Evolutionary conservation across 495 filamentous ascomycete species (phyloP).

Genomic region (Annulohypoxylon bovei): DNA sequence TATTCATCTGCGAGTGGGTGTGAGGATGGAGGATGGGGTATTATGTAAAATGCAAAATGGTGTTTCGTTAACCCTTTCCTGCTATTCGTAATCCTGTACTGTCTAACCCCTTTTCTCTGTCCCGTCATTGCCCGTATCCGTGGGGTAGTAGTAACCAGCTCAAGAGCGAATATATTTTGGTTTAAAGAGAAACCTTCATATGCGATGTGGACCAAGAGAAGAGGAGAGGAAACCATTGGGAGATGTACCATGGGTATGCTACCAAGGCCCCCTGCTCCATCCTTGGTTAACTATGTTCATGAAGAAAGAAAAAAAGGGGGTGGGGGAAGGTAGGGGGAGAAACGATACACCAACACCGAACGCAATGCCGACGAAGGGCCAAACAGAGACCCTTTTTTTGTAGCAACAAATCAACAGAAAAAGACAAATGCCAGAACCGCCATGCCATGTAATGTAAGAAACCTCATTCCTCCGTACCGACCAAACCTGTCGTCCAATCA

Average conservation of each 20-base stretch:
- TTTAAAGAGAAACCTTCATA: constrained; percentile 1
- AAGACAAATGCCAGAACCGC: constrained; percentile 26
- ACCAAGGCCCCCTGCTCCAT: neutral
- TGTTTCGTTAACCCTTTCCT: constrained; percentile 25
- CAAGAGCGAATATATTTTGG: constrained; percentile 5
- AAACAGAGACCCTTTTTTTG: constrained; percentile 11
- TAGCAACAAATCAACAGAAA: neutral
- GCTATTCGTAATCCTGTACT: constrained; percentile 36
- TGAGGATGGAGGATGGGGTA: constrained; percentile 40
- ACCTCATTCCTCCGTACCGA: constrained; percentile 11
- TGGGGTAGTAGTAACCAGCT: constrained; percentile 8
- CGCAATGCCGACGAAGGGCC: constrained; percentile 47
- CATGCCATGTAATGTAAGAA: constrained; percentile 40
- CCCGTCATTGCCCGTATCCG: constrained; percentile 19
- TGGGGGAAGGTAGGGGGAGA: neutral
- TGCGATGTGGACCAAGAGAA: neutral
- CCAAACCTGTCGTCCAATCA: constrained; percentile 28
- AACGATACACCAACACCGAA: constrained; percentile 45
- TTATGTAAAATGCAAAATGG: constrained; percentile 38
- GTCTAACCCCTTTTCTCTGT: constrained; percentile 32
- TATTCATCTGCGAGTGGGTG: constrained; percentile 8
- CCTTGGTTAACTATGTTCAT: constrained; percentile 38
- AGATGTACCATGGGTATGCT: neutral
- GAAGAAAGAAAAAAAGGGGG: constrained; percentile 26
- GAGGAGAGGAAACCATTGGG: neutral